Evolutionary conservation across 176 grass and related monocot genomes (phyloP), one percentile per base, ranked within the genome.

Genomic region (Cocos nucifera): DNA sequence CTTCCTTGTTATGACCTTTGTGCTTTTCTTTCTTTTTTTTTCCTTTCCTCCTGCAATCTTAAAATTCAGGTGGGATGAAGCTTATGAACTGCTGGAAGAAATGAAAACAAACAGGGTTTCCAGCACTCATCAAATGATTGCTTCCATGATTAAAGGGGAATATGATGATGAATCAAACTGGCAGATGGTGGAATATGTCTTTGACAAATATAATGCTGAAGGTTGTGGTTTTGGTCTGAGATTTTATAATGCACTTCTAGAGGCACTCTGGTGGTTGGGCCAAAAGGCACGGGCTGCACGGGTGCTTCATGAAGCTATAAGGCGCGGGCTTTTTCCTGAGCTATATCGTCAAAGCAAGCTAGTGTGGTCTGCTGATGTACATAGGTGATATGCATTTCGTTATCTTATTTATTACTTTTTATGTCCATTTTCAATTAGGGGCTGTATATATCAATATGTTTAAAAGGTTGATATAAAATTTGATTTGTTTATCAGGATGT

Each of bases 181-280:
- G 87, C 87, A 97, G 72, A 97, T 91, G 84, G 92, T 97, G 50
- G 87, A 91, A 79, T 88, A 85, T 63, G 75, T 82, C 44, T 86
- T 97, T 28, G 81, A 82, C 39, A 97, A 72, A 56, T 88, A 75
- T 82, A 84, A 70, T 22, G 73, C 84, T 67, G 78, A 88, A 79
- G 92, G 87, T 17, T 97, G 86, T 74, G 81, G 78, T 73, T 97
- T 80, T 65, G 89, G 92, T 32, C 52, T 83, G 66, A 67, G 84
- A 24, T 91, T 91, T 26, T 91, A 82, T 59, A 97, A 91, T 78
- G 73, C 87, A 77, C 83, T 97, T 57, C 65, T 97, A 28, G 92
- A 97, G 74, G 92, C 66, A 22, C 87, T 97, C 75, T 97, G 87
- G 92, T 97, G 83, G 84, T 80, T 91, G 6, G 77, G 82, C 23